These are phyloP conservation scores for Debaryomycetaceae sp. DNA, from an alignment of 1,139 yeast genomes.

Conservation along the genomic window DNA sequence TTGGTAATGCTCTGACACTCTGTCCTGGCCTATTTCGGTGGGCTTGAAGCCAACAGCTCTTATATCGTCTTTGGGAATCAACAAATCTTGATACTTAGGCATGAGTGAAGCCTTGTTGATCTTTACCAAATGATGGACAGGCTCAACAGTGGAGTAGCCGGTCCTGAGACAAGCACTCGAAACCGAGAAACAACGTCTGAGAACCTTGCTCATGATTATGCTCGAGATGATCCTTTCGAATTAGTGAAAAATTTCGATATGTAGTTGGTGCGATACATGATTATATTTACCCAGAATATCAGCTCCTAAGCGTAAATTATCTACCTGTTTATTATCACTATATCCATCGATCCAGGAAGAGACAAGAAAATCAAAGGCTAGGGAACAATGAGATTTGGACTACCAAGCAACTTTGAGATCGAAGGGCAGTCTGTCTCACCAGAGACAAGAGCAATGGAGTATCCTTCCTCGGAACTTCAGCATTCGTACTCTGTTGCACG, in stretches of 20 bases:
- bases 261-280: neutral
- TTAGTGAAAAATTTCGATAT: neutral
- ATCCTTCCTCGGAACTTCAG: neutral
- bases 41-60: constrained; percentile 79
- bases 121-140: constrained; percentile 86
- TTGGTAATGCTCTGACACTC: constrained; percentile 74
- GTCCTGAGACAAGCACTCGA: constrained; percentile 45
- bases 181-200: constrained; percentile 46
- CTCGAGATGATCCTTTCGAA: constrained; percentile 3
- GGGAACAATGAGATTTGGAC: constrained; percentile 23
- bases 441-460: neutral
- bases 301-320: neutral
- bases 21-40: constrained; percentile 65
- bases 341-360: neutral
- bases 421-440: constrained; percentile 9
- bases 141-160: constrained; percentile 77
- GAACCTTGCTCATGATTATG: constrained; percentile 2
- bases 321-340: neutral
- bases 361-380: neutral
- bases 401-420: constrained; percentile 22
- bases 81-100: constrained; percentile 65
- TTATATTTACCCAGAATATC: constrained; percentile 1
- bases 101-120: constrained; percentile 68
- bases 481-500: neutral
- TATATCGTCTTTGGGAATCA: constrained; percentile 65